A percentile compares a stretch with the other conserved stretches of the same genome.
These are phyloP conservation scores for Camillea tinctor DNA, from an alignment of 2,329 filamentous ascomycete species.

Conservation along the genomic window DNA sequence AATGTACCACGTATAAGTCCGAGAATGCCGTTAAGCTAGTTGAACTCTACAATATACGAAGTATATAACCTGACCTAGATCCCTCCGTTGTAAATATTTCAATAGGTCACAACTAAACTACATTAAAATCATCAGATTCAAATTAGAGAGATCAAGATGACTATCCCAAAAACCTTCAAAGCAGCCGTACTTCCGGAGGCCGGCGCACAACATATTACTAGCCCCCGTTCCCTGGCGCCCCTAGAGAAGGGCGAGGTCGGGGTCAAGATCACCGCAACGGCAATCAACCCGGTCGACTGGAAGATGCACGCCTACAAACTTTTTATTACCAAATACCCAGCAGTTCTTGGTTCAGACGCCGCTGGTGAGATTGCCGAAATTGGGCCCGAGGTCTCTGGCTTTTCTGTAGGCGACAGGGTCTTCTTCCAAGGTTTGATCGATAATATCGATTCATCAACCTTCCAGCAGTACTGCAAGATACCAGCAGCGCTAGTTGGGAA, in stretches of 20 bases:
- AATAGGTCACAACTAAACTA: not conserved
- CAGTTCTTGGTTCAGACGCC: slow-evolving; percentile 25
- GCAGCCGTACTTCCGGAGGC: slow-evolving; percentile 11
- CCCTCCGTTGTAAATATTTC: not conserved
- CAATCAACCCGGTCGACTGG: slow-evolving; percentile 37
- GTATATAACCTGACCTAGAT: too few relatives aligned
- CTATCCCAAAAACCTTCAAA: slow-evolving; percentile 16
- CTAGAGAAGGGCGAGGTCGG: slow-evolving; percentile 10
- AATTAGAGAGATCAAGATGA: slow-evolving; percentile 4
- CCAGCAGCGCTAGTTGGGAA: slow-evolving; percentile 32
- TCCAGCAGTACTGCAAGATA: slow-evolving; percentile 39
- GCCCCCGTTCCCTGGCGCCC: slow-evolving; percentile 15
- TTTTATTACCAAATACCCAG: slow-evolving; percentile 19
- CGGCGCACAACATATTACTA: slow-evolving; percentile 13
- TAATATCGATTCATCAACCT: slow-evolving; percentile 31
- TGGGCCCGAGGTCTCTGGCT: slow-evolving; percentile 20
- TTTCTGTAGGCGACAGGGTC: slow-evolving; percentile 26
- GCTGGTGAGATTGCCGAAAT: slow-evolving; percentile 20
- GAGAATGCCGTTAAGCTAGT: too few relatives aligned
- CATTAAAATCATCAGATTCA: not conserved
- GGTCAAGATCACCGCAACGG: slow-evolving; percentile 24
- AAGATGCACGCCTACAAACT: slow-evolving; percentile 32
- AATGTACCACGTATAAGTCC: too few relatives aligned
- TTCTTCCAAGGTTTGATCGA: slow-evolving; percentile 37
- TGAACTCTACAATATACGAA: too few relatives aligned